Percentiles rank a stretch among this genome's conserved stretches.
Evolutionary conservation across 2,329 filamentous ascomycete species (phyloP).

Genomic region (Rachicladosporium sp.): DNA sequence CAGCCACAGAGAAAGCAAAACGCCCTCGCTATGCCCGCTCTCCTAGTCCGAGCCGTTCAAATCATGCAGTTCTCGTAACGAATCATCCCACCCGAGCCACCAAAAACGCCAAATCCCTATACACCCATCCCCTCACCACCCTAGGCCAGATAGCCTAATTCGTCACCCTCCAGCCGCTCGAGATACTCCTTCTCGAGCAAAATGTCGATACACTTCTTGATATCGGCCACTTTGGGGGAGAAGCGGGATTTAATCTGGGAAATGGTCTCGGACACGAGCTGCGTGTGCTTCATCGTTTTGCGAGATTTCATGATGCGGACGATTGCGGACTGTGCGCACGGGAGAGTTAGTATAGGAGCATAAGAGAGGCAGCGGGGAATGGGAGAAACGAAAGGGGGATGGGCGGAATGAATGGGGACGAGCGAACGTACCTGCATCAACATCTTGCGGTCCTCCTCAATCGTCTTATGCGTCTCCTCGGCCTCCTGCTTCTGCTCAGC

Average conservation of each 20-base stretch:
- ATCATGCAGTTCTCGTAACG: no score
- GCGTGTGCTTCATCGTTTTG: slow-evolving; percentile 96
- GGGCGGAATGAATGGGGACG: neutral
- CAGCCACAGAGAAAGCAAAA: no score
- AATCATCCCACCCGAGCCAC: no score
- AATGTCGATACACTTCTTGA: slow-evolving; percentile 99
- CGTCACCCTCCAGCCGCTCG: slow-evolving; percentile 86
- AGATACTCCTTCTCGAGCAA: slow-evolving; percentile 98
- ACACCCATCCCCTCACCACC: no score
- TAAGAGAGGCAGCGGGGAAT: neutral
- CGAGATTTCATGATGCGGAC: slow-evolving; percentile 99
- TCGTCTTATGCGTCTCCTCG: slow-evolving; percentile 97
- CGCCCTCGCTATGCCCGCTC: no score
- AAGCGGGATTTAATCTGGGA: slow-evolving; percentile 89
- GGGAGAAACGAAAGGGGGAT: no score
- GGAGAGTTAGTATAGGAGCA: slow-evolving; percentile 19
- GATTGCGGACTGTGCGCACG: slow-evolving; percentile 65
- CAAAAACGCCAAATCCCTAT: no score
- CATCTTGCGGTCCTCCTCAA: slow-evolving; percentile 94
- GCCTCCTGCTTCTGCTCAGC: slow-evolving; percentile 93
- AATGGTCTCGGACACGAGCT: slow-evolving; percentile 90
- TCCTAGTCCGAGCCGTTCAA: no score
- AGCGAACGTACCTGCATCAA: slow-evolving; percentile 71
- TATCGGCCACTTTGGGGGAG: slow-evolving; percentile 82
- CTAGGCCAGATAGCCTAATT: slow-evolving; percentile 85